Conservation (phyloP, 257 asterid species). For the Leonotis leonurus region DNA sequence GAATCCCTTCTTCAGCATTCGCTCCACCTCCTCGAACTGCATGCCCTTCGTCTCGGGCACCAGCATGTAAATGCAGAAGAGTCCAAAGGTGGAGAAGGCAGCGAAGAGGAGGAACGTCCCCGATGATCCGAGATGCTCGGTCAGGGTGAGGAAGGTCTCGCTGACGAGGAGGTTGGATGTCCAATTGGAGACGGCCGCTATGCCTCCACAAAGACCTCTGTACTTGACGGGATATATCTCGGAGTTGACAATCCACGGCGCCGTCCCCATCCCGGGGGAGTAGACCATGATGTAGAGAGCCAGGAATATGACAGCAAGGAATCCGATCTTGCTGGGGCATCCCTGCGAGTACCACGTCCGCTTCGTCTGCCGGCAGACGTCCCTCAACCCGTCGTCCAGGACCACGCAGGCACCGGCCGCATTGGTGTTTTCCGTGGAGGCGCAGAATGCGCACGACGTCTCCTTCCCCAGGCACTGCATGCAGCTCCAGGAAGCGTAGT, state of each 20-base stretch:
- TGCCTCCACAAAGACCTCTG: conserved; percentile 62
- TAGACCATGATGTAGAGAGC: conserved; percentile 47
- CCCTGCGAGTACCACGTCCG: conserved; percentile 49
- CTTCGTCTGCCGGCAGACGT: conserved; percentile 24
- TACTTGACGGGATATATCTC: conserved; percentile 56
- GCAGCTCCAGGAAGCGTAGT: conserved; percentile 42
- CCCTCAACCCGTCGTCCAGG: conserved; percentile 15
- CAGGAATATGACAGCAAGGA: conserved; percentile 39
- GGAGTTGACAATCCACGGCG: conserved; percentile 65
- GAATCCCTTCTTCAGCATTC: conserved; percentile 41
- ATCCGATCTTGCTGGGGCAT: conserved; percentile 51
- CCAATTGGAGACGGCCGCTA: conserved; percentile 65
- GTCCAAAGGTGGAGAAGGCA: conserved; percentile 36
- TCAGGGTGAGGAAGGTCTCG: conserved; percentile 44
- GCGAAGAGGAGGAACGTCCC: conserved; percentile 58
- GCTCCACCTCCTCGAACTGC: conserved; percentile 59
- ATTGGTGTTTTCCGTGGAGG: conserved; percentile 23
- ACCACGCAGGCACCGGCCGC: conserved; percentile 44
- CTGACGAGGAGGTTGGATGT: conserved; percentile 50
- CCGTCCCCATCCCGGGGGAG: conserved; percentile 69
- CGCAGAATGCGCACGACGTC: conserved; percentile 36
- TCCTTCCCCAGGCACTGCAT: conserved; percentile 30
- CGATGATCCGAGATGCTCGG: conserved; percentile 41
- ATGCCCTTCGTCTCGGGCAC: conserved; percentile 67
- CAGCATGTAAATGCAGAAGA: conserved; percentile 36